A percentile compares a stretch with the other conserved stretches of the same genome.
Evolutionary conservation across 1,284 basidiomycete genomes (phyloP).

Genomic region (Ustilago bromivora): DNA sequence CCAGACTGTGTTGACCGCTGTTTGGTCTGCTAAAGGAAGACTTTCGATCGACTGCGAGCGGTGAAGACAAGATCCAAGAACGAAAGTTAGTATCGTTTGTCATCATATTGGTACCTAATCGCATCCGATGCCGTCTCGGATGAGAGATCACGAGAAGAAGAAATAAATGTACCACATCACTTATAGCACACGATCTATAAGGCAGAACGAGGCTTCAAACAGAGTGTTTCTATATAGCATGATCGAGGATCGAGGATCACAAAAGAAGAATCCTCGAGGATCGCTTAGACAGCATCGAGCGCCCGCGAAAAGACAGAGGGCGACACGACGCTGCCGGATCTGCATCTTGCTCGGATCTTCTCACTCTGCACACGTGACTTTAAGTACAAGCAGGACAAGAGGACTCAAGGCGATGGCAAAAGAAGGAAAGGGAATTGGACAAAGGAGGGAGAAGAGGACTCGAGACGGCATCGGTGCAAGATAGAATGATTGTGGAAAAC

Average conservation of each 20-base stretch:
- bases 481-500: slow-evolving; percentile 56
- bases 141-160: neutral
- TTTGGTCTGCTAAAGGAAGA: slow-evolving; percentile 87
- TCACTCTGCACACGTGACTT: neutral
- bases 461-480: slow-evolving; percentile 1
- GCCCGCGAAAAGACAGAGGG: slow-evolving; percentile 25
- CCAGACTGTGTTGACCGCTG: slow-evolving; percentile 93
- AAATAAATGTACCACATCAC: slow-evolving; percentile 52
- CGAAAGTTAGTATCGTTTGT: slow-evolving; percentile 31
- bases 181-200: slow-evolving; percentile 62
- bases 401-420: slow-evolving; percentile 10
- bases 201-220: slow-evolving; percentile 66
- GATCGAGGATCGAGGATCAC: slow-evolving; percentile 25
- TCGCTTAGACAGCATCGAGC: slow-evolving; percentile 31
- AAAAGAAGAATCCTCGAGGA: slow-evolving; percentile 13
- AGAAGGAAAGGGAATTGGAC: slow-evolving; percentile 4
- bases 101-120: neutral
- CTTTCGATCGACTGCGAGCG: slow-evolving; percentile 84
- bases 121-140: neutral
- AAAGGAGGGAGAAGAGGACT: slow-evolving; percentile 1
- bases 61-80: slow-evolving; percentile 2
- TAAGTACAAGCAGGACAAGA: neutral
- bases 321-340: slow-evolving; percentile 35
- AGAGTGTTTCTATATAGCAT: slow-evolving; percentile 54
- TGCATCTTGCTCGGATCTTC: slow-evolving; percentile 19